Conservation (phyloP, 805 yeast genomes). For the Spathaspora passalidarum region DNA sequence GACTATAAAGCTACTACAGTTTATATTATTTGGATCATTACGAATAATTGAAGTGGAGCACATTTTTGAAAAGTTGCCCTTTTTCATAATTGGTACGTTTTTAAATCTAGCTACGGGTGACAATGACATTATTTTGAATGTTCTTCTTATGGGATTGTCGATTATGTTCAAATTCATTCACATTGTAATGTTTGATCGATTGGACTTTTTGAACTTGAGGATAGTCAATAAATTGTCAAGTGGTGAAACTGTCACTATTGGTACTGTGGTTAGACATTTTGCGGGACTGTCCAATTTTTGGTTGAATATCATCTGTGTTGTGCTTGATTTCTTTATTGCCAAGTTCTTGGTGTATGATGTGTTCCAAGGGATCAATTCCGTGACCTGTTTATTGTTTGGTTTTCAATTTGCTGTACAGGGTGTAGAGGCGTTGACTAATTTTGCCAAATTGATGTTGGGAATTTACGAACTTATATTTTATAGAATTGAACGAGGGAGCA, state of each 20-base stretch:
- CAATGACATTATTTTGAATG: constrained; percentile 54
- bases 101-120: constrained; percentile 63
- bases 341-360: constrained; percentile 55
- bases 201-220: constrained; percentile 35
- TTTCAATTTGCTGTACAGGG: constrained; percentile 70
- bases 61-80: constrained; percentile 34
- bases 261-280: constrained; percentile 24
- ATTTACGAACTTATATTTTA: constrained; percentile 52
- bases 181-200: constrained; percentile 61
- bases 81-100: constrained; percentile 47
- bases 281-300: constrained; percentile 33
- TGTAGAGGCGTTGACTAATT: constrained; percentile 47
- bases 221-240: constrained; percentile 23
- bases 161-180: constrained; percentile 62
- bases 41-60: constrained; percentile 76
- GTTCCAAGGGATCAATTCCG: constrained; percentile 48
- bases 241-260: constrained; percentile 10
- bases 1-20: constrained; percentile 43
- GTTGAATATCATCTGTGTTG: constrained; percentile 43
- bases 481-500: constrained; percentile 7
- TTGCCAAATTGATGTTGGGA: constrained; percentile 48
- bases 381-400: constrained; percentile 64
- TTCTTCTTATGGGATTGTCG: constrained; percentile 31
- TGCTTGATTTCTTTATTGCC: constrained; percentile 52
- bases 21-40: constrained; percentile 67